Percentiles rank a stretch among this genome's conserved stretches.
phyloP scores from a whole-genome alignment of 2,329 filamentous ascomycete genomes.

The Plectosphaerella plurivora region DNA sequence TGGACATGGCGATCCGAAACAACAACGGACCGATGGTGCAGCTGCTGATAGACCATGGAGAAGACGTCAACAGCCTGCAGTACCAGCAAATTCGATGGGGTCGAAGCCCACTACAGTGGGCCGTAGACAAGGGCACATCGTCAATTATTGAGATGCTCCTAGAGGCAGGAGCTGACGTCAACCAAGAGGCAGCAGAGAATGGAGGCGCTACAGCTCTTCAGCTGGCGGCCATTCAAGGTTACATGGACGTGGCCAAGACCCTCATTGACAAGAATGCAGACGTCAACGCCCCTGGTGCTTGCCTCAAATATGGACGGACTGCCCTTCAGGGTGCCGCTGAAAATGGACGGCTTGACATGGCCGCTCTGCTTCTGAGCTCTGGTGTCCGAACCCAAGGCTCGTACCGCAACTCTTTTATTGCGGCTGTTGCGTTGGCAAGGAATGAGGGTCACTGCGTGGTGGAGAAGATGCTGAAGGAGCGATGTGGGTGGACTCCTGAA shows the following conservation, averaged over 20 bases:
- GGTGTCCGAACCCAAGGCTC: neutral
- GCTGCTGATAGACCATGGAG: neutral
- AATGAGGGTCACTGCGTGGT: neutral
- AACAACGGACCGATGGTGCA: neutral
- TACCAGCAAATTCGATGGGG: neutral
- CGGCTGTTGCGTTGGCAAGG: neutral
- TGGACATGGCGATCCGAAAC: neutral
- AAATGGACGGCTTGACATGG: neutral
- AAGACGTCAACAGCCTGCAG: neutral
- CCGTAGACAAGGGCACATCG: neutral
- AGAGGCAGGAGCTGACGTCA: neutral
- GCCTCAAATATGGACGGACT: rapidly evolving
- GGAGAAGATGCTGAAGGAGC: neutral
- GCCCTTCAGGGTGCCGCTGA: neutral
- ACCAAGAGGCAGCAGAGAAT: neutral
- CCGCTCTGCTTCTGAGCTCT: neutral
- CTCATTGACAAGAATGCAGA: neutral
- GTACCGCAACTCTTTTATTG: neutral
- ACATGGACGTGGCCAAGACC: neutral
- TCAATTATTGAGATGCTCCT: neutral
- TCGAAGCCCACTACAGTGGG: neutral
- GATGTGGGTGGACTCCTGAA: neutral
- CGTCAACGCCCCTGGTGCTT: neutral
- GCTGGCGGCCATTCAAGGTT: neutral
- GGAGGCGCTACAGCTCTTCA: neutral